These are phyloP conservation scores for Sugiyamaella lignohabitans DNA, from an alignment of 805 yeast species.

Conservation along the genomic window DNA sequence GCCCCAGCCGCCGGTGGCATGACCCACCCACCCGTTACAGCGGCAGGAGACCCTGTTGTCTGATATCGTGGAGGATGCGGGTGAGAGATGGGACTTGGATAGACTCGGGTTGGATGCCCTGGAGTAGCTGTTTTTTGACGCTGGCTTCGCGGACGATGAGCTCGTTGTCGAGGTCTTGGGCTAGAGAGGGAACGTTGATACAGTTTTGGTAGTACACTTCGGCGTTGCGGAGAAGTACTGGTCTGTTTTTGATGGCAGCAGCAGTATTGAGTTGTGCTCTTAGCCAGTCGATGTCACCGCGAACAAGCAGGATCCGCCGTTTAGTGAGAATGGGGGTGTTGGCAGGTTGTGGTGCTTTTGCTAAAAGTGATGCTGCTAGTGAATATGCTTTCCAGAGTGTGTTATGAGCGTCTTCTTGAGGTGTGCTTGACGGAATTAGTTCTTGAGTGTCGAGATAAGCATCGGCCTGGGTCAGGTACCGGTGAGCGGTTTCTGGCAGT, in stretches of 20 bases:
- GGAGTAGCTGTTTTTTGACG: constrained; percentile 8
- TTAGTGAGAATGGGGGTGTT: constrained; percentile 1
- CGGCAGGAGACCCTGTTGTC: constrained; percentile 6
- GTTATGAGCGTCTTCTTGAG: constrained; percentile 1
- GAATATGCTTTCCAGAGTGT: constrained; percentile 19
- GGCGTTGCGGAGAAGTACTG: constrained; percentile 21
- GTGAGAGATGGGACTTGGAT: neutral
- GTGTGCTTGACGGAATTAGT: neutral
- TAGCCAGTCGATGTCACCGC: constrained; percentile 25
- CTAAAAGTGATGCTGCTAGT: constrained; percentile 16
- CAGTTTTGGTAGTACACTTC: constrained; percentile 23
- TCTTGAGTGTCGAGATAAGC: constrained; percentile 19
- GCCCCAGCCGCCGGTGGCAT: too few species aligned
- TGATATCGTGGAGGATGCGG: constrained; percentile 3
- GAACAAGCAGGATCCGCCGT: constrained; percentile 8
- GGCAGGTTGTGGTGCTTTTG: constrained; percentile 7
- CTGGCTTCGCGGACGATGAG: constrained; percentile 17
- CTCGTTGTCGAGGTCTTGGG: constrained; percentile 9
- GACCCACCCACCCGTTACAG: too few species aligned
- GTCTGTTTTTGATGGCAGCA: constrained; percentile 19
- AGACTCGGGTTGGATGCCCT: neutral
- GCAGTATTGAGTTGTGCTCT: constrained; percentile 17
- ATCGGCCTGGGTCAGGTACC: constrained; percentile 25
- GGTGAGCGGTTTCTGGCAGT: constrained; percentile 15
- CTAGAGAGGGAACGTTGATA: constrained; percentile 15